Evolutionary conservation across 2,329 filamentous ascomycete species (phyloP).

Genomic region (Nemania serpens): DNA sequence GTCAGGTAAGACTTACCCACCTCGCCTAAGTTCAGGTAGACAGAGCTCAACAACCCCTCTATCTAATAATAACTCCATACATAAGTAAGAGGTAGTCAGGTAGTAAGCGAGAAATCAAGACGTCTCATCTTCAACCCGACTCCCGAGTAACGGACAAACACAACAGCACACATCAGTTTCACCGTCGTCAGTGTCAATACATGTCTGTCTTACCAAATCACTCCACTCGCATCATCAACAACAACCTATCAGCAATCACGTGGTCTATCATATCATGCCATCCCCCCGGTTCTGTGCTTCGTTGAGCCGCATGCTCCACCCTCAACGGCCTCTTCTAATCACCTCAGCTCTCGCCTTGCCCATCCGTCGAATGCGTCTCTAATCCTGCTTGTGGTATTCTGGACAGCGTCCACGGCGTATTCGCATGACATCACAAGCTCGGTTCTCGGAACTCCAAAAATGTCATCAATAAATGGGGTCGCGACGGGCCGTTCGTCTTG

Average conservation of each 20-base stretch:
- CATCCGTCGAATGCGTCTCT: background rate
- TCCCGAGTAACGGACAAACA: too few species aligned
- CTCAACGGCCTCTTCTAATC: background rate
- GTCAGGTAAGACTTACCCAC: too few species aligned
- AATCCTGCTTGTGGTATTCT: too few species aligned
- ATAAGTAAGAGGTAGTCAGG: background rate
- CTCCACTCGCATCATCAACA: background rate
- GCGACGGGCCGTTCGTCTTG: background rate
- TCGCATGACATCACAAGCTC: background rate
- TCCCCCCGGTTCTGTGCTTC: background rate
- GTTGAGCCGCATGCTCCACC: background rate
- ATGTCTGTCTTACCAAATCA: too few species aligned
- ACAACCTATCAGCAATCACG: background rate
- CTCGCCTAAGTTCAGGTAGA: too few species aligned
- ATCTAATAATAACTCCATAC: background rate
- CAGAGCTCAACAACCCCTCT: background rate
- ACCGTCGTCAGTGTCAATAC: too few species aligned
- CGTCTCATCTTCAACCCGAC: too few species aligned
- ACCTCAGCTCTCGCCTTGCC: background rate
- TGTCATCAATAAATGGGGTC: background rate
- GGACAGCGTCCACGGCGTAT: background rate
- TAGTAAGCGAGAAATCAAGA: too few species aligned
- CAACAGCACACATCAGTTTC: too few species aligned
- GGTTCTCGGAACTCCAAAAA: background rate
- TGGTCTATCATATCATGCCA: background rate